These are phyloP conservation scores for Erigeron philadelphicus DNA, from an alignment of 140 eudicot genomes.

Conservation along the genomic window DNA sequence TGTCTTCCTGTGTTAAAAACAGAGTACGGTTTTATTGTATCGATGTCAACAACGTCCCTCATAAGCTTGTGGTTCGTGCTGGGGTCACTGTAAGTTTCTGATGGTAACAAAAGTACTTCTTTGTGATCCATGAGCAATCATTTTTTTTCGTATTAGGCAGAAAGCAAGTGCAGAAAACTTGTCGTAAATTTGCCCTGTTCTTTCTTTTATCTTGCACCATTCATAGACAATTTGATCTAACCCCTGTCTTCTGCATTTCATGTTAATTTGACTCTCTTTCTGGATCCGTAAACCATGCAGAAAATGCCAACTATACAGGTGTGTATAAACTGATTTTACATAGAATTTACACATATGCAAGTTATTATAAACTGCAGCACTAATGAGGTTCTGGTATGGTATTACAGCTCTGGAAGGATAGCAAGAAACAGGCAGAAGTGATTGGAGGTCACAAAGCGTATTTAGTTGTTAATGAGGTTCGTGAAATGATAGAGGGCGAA, in stretches of 20 bases:
- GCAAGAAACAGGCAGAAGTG: conserved; percentile 70
- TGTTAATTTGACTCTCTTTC: conserved; percentile 25
- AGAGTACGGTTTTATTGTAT: conserved; percentile 58
- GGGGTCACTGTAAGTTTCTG: conserved; percentile 70
- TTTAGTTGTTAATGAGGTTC: conserved; percentile 81
- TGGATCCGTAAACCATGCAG: conserved; percentile 37
- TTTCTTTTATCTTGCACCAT: conserved; percentile 4
- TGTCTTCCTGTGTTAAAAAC: conserved; percentile 22
- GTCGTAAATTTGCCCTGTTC: neutral
- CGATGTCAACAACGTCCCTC: conserved; percentile 73
- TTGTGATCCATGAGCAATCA: neutral
- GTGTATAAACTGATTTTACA: neutral
- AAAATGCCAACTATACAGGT: conserved; percentile 96
- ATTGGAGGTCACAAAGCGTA: conserved; percentile 83
- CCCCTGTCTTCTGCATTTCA: conserved; percentile 34
- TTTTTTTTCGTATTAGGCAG: neutral
- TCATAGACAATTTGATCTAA: conserved; percentile 15
- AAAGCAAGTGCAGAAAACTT: neutral
- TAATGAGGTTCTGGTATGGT: conserved; percentile 11
- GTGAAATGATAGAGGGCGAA: conserved; percentile 70
- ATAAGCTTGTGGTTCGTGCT: conserved; percentile 72
- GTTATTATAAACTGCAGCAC: neutral
- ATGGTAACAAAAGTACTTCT: neutral
- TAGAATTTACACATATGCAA: neutral
- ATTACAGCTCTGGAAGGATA: conserved; percentile 71